Conservation (phyloP, 78 protist genomes). For the Emiliania huxleyi region DNA sequence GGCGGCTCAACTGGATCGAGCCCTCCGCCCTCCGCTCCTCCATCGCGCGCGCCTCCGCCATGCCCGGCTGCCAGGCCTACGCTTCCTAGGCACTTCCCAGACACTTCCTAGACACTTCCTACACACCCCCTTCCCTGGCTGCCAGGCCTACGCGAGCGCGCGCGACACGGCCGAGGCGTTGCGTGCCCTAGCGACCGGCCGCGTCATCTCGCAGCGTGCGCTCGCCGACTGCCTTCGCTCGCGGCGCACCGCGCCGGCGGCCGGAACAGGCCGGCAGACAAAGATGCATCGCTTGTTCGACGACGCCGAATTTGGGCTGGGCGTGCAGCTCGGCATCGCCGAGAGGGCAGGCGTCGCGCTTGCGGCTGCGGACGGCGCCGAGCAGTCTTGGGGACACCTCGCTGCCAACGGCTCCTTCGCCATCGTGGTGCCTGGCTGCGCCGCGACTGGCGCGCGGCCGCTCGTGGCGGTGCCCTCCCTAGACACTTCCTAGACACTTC, state of each 20-base stretch:
- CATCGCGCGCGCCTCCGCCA: neutral
- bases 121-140: no score
- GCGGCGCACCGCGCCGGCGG: neutral
- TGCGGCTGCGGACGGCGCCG: neutral
- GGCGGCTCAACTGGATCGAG: neutral
- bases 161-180: neutral
- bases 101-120: no score
- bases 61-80: neutral
- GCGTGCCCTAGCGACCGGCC: neutral
- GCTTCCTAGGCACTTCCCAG: no score
- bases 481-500: no score
- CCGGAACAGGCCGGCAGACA: neutral
- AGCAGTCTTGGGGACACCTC: neutral
- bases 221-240: neutral
- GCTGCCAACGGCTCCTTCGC: neutral
- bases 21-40: neutral
- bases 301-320: neutral
- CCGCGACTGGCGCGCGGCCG: neutral
- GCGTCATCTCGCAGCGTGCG: neutral
- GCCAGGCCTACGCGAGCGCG: no score
- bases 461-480: neutral
- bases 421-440: neutral
- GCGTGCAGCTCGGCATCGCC: neutral
- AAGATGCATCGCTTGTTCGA: neutral
- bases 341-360: neutral